These are phyloP conservation scores for Nemania sp. DNA, from an alignment of 2,329 filamentous ascomycete species.

Conservation along the genomic window DNA sequence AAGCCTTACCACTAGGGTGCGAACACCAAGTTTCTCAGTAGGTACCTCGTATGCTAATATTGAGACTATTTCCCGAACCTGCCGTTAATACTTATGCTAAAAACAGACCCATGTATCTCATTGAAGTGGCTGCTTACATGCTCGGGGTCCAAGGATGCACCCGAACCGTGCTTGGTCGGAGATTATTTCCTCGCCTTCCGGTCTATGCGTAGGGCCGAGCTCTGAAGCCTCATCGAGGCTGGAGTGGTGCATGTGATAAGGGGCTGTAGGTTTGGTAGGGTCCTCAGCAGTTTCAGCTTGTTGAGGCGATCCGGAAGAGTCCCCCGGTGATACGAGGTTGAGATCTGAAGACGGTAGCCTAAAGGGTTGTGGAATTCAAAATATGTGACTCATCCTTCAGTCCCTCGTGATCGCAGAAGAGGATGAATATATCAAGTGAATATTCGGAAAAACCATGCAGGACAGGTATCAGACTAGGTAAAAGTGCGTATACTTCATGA, in stretches of 20 bases:
- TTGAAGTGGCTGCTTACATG: conserved; percentile 20
- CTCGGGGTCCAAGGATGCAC: conserved; percentile 40
- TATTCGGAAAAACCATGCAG: conserved; percentile 71
- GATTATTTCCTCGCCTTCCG: conserved; percentile 42
- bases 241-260: conserved; percentile 52
- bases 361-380: conserved; percentile 47
- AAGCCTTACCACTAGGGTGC: neutral
- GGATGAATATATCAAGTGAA: conserved; percentile 68
- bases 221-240: conserved; percentile 47
- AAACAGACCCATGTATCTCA: conserved; percentile 2
- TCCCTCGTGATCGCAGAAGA: conserved; percentile 62
- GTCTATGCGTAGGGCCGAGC: conserved; percentile 31
- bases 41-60: conserved; percentile 2
- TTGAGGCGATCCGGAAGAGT: conserved; percentile 55
- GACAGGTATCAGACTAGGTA: conserved; percentile 69
- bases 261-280: conserved; percentile 54
- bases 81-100: neutral
- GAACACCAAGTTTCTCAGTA: neutral
- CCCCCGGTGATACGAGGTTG: conserved; percentile 57
- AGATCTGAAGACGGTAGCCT: conserved; percentile 52
- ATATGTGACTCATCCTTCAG: neutral
- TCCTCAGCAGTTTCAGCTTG: conserved; percentile 63
- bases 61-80: neutral
- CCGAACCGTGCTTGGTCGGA: conserved; percentile 40
- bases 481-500: conserved; percentile 52